These are phyloP conservation scores for Boletales sp. DNA, from an alignment of 768 basidiomycete genomes.

Conservation along the genomic window DNA sequence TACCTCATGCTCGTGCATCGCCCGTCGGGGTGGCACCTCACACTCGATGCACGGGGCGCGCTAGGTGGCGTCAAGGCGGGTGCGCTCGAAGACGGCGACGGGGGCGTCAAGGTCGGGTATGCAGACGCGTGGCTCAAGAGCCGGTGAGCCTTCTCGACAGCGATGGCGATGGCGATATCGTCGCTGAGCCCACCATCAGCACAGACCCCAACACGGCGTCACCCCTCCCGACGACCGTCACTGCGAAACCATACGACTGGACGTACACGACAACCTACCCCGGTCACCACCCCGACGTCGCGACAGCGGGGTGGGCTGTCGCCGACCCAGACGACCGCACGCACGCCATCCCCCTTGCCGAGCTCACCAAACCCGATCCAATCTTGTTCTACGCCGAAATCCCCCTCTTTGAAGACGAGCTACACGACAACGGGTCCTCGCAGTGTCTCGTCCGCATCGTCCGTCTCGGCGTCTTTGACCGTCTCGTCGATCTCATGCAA, in stretches of 20 bases:
- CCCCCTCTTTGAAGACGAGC: constrained; percentile 91
- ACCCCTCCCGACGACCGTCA: constrained; percentile 66
- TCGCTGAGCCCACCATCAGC: constrained; percentile 39
- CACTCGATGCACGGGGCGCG: constrained; percentile 67
- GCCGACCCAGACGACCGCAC: constrained; percentile 53
- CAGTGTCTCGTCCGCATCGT: constrained; percentile 84
- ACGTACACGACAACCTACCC: constrained; percentile 91
- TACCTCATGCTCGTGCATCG: constrained; percentile 62
- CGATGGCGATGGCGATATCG: not conserved
- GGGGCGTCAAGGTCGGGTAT: constrained; percentile 91
- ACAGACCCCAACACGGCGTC: constrained; percentile 61
- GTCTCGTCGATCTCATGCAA: not conserved
- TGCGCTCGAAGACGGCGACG: constrained; percentile 74
- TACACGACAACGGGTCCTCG: constrained; percentile 95
- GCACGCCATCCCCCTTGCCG: constrained; percentile 77
- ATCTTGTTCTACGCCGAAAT: constrained; percentile 98
- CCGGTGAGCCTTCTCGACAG: constrained; percentile 46
- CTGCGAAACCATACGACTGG: constrained; percentile 94
- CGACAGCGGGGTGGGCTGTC: constrained; percentile 41
- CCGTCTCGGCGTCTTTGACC: constrained; percentile 29
- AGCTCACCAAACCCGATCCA: constrained; percentile 87
- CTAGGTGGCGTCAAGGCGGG: constrained; percentile 72
- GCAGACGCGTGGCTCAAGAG: constrained; percentile 93
- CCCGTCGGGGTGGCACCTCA: constrained; percentile 58
- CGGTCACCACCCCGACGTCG: constrained; percentile 46